Evolutionary conservation across 1,284 basidiomycete species (phyloP).

Genomic region (Trichosporon faecale): DNA sequence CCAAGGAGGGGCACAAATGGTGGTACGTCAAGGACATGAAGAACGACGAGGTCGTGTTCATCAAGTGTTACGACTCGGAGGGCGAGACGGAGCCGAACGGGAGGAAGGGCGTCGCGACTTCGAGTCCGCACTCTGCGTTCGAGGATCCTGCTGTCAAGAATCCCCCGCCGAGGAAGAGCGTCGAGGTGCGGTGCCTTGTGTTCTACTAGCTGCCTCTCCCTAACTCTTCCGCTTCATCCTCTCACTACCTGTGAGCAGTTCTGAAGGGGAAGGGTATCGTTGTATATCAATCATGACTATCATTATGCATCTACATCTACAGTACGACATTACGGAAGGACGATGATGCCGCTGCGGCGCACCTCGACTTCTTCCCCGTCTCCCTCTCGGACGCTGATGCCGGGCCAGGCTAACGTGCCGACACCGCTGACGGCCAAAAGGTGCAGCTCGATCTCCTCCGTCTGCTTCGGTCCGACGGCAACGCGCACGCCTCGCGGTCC

Average conservation of each 20-base stretch:
- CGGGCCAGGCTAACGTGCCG: slow-evolving; percentile 33
- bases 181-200: slow-evolving; percentile 19
- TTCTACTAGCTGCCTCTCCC: slow-evolving; percentile 9
- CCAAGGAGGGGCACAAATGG: slow-evolving; percentile 9
- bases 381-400: slow-evolving; percentile 38
- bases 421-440: slow-evolving; percentile 30
- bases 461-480: slow-evolving; percentile 30
- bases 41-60: slow-evolving; percentile 18
- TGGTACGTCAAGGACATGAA: slow-evolving; percentile 19
- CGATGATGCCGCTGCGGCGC: not conserved
- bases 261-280: too few species aligned
- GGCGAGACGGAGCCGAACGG: not conserved
- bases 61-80: slow-evolving; percentile 20
- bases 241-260: too few species aligned
- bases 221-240: too few species aligned
- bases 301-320: slow-evolving; percentile 2
- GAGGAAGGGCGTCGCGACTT: not conserved
- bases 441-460: slow-evolving; percentile 16
- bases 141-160: not conserved
- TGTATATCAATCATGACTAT: not conserved
- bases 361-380: slow-evolving; percentile 39
- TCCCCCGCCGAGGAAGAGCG: not conserved
- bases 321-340: slow-evolving; percentile 19
- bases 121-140: not conserved
- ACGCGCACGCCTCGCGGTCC: slow-evolving; percentile 35